Evolutionary conservation across 306 rosid species (phyloP).

Genomic region (Acacia confusa): DNA sequence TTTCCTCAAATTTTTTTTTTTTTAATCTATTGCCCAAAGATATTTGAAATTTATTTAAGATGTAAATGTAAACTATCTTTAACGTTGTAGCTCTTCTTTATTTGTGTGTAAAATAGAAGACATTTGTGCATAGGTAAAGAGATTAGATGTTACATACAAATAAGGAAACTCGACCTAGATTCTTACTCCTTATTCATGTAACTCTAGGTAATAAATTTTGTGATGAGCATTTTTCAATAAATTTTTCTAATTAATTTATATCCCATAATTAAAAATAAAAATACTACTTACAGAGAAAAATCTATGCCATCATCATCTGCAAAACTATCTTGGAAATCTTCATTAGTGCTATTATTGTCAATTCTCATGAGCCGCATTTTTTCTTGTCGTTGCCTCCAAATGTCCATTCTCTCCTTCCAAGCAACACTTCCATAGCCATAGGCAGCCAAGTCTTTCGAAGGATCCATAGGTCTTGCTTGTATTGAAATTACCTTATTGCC

Average conservation of each 20-base stretch:
- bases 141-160: no score
- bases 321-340: conserved; percentile 25
- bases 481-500: conserved; percentile 26
- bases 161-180: no score
- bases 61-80: no score
- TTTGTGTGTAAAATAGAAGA: no score
- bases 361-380: conserved; percentile 32
- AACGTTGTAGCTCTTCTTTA: no score
- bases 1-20: no score
- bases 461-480: conserved; percentile 65
- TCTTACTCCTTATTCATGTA: no score
- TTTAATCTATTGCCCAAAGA: no score
- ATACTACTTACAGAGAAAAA: conserved; percentile 47
- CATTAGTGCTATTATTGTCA: conserved; percentile 24
- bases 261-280: background rate
- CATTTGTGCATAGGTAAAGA: no score
- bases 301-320: conserved; percentile 40
- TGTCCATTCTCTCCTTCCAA: conserved; percentile 66
- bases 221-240: background rate
- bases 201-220: no score
- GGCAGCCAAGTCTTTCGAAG: conserved; percentile 62
- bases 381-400: conserved; percentile 55
- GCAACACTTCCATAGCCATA: conserved; percentile 78
- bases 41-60: no score
- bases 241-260: background rate